Evolutionary conservation across 352 stramenopile species (phyloP).

Genomic region (Phytopythium boreale): DNA sequence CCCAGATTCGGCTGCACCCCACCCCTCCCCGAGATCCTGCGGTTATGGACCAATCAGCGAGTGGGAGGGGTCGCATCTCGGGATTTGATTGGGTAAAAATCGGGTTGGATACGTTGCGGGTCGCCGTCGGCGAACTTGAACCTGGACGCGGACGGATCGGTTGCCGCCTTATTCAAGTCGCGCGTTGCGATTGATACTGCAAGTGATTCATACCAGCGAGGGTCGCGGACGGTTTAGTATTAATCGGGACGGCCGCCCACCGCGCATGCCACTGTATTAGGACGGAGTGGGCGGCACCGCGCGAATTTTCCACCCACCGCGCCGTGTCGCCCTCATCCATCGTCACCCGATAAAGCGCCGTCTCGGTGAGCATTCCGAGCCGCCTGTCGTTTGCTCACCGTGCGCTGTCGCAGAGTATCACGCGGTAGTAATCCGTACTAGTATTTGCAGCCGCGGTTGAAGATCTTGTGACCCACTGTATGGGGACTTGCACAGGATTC

Average conservation of each 20-base stretch:
- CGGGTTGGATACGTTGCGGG: not conserved
- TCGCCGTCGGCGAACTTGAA: not conserved
- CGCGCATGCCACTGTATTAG: too few species aligned
- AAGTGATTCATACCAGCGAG: not conserved
- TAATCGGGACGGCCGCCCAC: not conserved
- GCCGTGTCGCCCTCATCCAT: not conserved
- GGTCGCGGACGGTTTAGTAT: not conserved
- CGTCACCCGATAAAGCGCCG: not conserved
- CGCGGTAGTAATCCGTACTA: too few species aligned
- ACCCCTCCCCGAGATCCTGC: too few species aligned
- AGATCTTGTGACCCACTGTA: too few species aligned
- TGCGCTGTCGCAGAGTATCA: too few species aligned
- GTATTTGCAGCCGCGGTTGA: too few species aligned
- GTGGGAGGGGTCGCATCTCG: not conserved
- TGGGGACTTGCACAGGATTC: too few species aligned
- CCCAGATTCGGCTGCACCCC: not conserved
- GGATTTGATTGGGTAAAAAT: not conserved
- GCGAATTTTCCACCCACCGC: too few species aligned
- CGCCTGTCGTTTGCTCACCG: not conserved
- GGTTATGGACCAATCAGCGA: not conserved
- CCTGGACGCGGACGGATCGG: not conserved
- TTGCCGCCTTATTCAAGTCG: not conserved
- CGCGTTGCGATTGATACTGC: not conserved
- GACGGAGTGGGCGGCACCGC: too few species aligned
- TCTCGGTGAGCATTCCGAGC: slow-evolving; percentile 2